Percentiles rank a stretch among this genome's conserved stretches.
phyloP scores from a whole-genome alignment of 768 basidiomycete species.

The Pholiota conissans region DNA sequence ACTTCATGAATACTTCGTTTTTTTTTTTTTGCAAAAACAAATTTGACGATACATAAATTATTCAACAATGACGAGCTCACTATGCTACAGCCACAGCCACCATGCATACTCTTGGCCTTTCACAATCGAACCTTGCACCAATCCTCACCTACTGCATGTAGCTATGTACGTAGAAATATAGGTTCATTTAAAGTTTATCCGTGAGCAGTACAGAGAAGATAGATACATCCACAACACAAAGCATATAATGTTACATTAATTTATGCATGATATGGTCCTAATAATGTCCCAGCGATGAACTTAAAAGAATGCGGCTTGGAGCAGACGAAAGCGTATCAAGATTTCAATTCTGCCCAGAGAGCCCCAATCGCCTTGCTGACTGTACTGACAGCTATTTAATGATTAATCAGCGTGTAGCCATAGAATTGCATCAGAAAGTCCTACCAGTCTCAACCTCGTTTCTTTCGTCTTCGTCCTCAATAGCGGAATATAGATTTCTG shows the following conservation, averaged over 20 bases:
- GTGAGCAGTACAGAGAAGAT: not conserved
- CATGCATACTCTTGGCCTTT: no score
- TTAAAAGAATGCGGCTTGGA: not conserved
- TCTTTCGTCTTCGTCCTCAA: conserved; percentile 57
- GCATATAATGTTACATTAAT: not conserved
- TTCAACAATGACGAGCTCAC: no score
- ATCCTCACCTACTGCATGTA: no score
- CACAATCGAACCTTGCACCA: no score
- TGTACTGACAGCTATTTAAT: conserved; percentile 13
- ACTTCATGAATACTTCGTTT: no score
- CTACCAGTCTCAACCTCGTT: conserved; percentile 65
- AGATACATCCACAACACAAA: not conserved
- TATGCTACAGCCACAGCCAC: no score
- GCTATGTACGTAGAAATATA: not conserved
- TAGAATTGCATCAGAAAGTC: conserved; percentile 12
- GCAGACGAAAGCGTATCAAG: no score
- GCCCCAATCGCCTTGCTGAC: conserved; percentile 21
- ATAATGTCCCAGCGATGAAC: not conserved
- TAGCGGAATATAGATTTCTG: conserved; percentile 57
- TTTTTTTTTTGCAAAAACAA: no score
- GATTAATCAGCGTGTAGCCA: not conserved
- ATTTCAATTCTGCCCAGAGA: conserved; percentile 14
- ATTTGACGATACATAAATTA: no score
- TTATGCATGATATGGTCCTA: not conserved
- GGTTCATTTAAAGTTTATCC: not conserved